These are phyloP conservation scores for Aspergillus melleus DNA, from an alignment of 2,329 filamentous ascomycete species.

Conservation along the genomic window DNA sequence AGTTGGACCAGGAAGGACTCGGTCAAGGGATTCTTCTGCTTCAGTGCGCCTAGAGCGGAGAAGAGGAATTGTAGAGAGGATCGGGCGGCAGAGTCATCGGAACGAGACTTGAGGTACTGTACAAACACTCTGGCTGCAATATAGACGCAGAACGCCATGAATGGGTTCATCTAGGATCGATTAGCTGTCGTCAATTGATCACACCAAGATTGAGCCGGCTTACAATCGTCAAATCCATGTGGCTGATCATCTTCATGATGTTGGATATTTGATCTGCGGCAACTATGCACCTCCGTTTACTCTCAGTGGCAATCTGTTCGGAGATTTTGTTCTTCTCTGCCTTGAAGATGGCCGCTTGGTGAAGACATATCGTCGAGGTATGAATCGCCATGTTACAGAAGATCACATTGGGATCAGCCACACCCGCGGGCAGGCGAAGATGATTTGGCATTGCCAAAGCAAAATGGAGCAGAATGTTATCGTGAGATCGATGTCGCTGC, in stretches of 20 bases:
- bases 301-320: conserved; percentile 76
- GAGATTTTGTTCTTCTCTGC: conserved; percentile 85
- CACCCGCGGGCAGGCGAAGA: conserved; percentile 74
- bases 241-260: conserved; percentile 93
- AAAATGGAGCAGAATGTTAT: conserved; percentile 86
- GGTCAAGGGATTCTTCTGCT: conserved; percentile 83
- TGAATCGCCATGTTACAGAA: conserved; percentile 98
- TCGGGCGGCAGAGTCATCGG: conserved; percentile 73
- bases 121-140: conserved; percentile 95
- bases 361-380: conserved; percentile 94
- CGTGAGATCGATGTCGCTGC: conserved; percentile 86
- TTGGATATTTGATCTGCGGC: conserved; percentile 91
- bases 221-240: conserved; percentile 81
- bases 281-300: conserved; percentile 88
- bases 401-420: conserved; percentile 79
- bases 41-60: conserved; percentile 85
- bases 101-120: conserved; percentile 92
- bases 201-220: conserved; percentile 37
- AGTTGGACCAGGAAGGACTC: conserved; percentile 94
- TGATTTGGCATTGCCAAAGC: conserved; percentile 77
- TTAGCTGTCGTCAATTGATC: too few species aligned
- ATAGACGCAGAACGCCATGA: conserved; percentile 92
- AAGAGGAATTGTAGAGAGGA: conserved; percentile 89
- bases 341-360: conserved; percentile 97
- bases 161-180: conserved; percentile 77